A percentile compares a stretch with the other conserved stretches of the same genome.
phyloP scores from a whole-genome alignment of 306 rosid genomes.

The Coriaria nepalensis region DNA sequence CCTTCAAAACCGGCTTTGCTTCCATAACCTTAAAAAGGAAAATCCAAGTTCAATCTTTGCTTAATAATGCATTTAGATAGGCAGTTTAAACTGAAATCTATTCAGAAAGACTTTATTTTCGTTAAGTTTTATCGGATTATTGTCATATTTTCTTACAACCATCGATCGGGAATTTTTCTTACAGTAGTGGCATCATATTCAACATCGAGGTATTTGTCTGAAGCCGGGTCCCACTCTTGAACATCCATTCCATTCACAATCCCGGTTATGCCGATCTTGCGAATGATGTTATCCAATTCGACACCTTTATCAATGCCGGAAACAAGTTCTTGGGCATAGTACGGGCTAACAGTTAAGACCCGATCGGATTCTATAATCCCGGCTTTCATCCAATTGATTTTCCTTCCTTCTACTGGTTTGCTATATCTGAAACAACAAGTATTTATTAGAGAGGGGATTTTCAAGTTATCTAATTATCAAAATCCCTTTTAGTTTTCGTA shows the following conservation, averaged over 20 bases:
- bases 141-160: too few species aligned
- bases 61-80: too few species aligned
- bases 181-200: constrained; percentile 29
- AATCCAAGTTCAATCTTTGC: too few species aligned
- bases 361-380: constrained; percentile 28
- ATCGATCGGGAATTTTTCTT: too few species aligned
- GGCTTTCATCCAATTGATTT: constrained; percentile 43
- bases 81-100: too few species aligned
- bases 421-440: constrained; percentile 20
- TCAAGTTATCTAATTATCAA: too few species aligned
- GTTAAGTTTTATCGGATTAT: neutral
- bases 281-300: constrained; percentile 25
- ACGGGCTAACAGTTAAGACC: constrained; percentile 34
- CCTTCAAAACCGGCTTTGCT: constrained; percentile 68
- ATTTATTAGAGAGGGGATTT: neutral
- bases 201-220: constrained; percentile 21
- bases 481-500: too few species aligned
- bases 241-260: constrained; percentile 39
- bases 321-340: constrained; percentile 33
- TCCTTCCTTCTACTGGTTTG: constrained; percentile 35
- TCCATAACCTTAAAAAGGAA: constrained; percentile 37
- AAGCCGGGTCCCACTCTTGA: constrained; percentile 40
- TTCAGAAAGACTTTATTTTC: too few species aligned
- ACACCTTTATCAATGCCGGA: constrained; percentile 33
- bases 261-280: constrained; percentile 22